A percentile compares a stretch with the other conserved stretches of the same genome.
Evolutionary conservation across 495 filamentous ascomycete species (phyloP).

Genomic region (Lentithecium fluviatile): DNA sequence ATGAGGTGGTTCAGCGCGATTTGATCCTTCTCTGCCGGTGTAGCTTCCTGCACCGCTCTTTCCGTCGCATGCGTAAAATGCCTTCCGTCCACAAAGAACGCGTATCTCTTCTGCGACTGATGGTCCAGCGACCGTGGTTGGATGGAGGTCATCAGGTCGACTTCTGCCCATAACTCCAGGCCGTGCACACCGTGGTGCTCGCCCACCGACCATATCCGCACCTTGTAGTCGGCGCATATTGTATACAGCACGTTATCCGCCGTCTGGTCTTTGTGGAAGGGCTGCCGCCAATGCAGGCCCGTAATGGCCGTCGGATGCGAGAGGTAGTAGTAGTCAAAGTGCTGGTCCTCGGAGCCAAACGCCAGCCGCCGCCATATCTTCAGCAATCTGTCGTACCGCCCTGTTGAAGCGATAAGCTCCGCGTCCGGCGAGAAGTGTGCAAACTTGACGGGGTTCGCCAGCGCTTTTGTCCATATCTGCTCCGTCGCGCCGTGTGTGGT

Average conservation of each 20-base stretch:
- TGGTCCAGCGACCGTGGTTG: slow-evolving; percentile 52
- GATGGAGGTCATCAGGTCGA: slow-evolving; percentile 75
- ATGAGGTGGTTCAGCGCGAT: slow-evolving; percentile 79
- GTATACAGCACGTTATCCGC: slow-evolving; percentile 93
- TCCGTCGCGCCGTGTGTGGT: slow-evolving; percentile 50
- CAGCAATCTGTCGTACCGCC: slow-evolving; percentile 74
- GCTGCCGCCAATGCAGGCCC: slow-evolving; percentile 78
- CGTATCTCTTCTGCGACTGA: slow-evolving; percentile 57
- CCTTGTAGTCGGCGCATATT: slow-evolving; percentile 75
- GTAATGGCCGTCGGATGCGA: slow-evolving; percentile 78
- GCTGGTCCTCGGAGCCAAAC: slow-evolving; percentile 78
- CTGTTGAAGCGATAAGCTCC: slow-evolving; percentile 77
- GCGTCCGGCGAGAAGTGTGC: slow-evolving; percentile 85
- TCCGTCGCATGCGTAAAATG: slow-evolving; percentile 77
- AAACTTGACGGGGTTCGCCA: slow-evolving; percentile 72
- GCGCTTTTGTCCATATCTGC: slow-evolving; percentile 68
- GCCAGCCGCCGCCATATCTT: slow-evolving; percentile 91
- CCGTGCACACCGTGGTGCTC: slow-evolving; percentile 70
- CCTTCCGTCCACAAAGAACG: slow-evolving; percentile 80
- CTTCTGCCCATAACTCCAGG: slow-evolving; percentile 75
- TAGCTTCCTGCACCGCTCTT: slow-evolving; percentile 63
- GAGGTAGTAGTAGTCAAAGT: slow-evolving; percentile 90
- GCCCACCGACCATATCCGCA: slow-evolving; percentile 80
- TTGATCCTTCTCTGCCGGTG: slow-evolving; percentile 59
- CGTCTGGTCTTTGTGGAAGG: slow-evolving; percentile 71